Percentiles rank a stretch among this genome's conserved stretches.
These are phyloP conservation scores for Jatropha multifida DNA, from an alignment of 441 rosid genomes.

Conservation along the genomic window DNA sequence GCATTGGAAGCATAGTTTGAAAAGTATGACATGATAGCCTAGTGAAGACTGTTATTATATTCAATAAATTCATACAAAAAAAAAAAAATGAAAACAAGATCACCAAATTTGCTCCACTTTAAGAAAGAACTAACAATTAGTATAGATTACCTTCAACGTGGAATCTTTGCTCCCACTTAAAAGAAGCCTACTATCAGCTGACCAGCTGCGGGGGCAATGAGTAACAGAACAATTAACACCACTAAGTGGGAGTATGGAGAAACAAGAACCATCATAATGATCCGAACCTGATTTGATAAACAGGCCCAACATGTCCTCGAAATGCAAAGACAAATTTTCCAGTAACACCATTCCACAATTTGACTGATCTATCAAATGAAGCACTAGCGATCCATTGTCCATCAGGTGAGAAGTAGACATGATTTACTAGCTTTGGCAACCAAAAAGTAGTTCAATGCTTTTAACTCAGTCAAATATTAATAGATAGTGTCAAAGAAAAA, in stretches of 20 bases:
- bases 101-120: background rate
- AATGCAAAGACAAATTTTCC: conserved; percentile 90
- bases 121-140: background rate
- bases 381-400: conserved; percentile 99
- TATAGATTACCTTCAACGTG: conserved; percentile 71
- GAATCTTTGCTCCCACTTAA: conserved; percentile 98
- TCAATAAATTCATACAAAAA: background rate
- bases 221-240: conserved; percentile 18
- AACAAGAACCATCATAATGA: conserved; percentile 6
- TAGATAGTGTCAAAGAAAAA: background rate
- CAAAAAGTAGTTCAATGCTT: conserved; percentile 14
- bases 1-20: background rate
- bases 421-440: conserved; percentile 83
- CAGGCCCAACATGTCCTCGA: conserved; percentile 95
- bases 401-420: conserved; percentile 95
- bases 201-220: conserved; percentile 64
- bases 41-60: background rate
- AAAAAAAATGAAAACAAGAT: too few relatives aligned
- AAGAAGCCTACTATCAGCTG: conserved; percentile 96
- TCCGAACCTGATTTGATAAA: conserved; percentile 84
- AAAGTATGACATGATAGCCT: background rate
- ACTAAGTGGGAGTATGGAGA: background rate
- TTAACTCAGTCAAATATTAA: background rate
- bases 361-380: conserved; percentile 93
- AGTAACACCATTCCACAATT: conserved; percentile 89